Evolutionary conservation across 2,329 filamentous ascomycete species (phyloP), one percentile per base, ranked within the genome.

Genomic region (Coniochaeta hoffmannii): DNA sequence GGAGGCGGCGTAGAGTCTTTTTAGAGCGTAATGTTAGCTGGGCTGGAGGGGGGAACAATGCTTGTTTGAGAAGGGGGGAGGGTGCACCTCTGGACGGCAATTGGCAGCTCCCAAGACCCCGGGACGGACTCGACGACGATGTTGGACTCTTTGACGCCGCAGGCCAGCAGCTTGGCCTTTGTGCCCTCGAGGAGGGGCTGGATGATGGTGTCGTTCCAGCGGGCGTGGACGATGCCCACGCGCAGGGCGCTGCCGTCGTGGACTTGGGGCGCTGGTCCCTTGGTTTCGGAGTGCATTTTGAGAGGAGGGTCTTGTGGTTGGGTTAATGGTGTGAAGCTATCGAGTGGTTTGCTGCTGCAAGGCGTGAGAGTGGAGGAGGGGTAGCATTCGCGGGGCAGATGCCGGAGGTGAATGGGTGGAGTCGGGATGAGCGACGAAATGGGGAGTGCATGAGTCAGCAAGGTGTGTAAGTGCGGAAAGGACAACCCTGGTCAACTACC

Each of bases 121-220:
- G 94, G 94, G 32, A 97, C 94, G 53, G 87, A 89, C 75, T 97
- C 88, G 36, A 92, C 76, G 55, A 92, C 83, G 66, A 99, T 95
- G 72, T 97, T 96, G 65, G 88, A 84, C 66, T 91, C 85, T 69
- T 85, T 85, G 56, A 99, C 93, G 55, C 94, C 94, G 54, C 87
- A 84, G 44, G 82, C 82, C 32, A 87, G 75, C 55, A 99, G 85
- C 68, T 87, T 87, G 64, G 87, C 86, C 73, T 87, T 89, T 49
- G 89, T 84, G 61, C 94, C 94, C 53, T 81, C 77, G 58, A 99
- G 80, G 56, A 99, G 85, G 54, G 90, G 85, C 57, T 89, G 85
- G 72, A 97, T 96, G 69, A 99, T 90, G 62, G 80, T 81, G 61
- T 80, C 80, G 76, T 99, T 99, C 94, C 94, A 99, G 66, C 94